Conservation (phyloP, 1,284 basidiomycete genomes). For the Apiotrichum sp. region DNA sequence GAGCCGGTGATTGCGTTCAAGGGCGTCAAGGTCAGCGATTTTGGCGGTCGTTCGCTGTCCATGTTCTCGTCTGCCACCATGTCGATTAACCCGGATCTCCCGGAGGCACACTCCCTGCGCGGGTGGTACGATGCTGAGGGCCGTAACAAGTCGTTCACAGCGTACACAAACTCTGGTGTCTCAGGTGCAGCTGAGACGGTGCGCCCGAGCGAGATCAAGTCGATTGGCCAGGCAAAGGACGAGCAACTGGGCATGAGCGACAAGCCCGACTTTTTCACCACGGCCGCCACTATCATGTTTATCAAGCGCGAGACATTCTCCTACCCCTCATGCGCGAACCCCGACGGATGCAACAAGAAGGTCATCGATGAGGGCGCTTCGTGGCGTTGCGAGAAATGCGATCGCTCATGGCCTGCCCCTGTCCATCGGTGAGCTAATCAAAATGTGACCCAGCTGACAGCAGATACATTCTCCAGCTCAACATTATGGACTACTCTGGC, state of each 20-base stretch:
- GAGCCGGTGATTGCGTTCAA: conserved; percentile 83
- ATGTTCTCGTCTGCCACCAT: conserved; percentile 64
- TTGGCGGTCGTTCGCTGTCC: conserved; percentile 80
- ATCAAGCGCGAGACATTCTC: conserved; percentile 79
- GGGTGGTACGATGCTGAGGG: conserved; percentile 83
- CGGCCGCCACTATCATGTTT: conserved; percentile 79
- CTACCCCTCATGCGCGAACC: conserved; percentile 81
- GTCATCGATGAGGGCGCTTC: conserved; percentile 62
- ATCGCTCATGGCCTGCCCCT: conserved; percentile 64
- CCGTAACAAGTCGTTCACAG: conserved; percentile 58
- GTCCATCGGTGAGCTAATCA: conserved; percentile 64
- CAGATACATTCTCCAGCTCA: conserved; percentile 85
- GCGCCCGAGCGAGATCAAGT: conserved; percentile 64
- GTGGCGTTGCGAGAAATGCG: conserved; percentile 95
- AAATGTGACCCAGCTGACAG: not conserved
- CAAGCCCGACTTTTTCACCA: conserved; percentile 74
- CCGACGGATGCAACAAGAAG: conserved; percentile 82
- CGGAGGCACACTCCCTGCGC: conserved; percentile 74
- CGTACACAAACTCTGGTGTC: conserved; percentile 55
- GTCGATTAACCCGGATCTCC: conserved; percentile 79
- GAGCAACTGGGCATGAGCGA: conserved; percentile 70
- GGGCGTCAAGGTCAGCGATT: conserved; percentile 91
- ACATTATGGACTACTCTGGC: conserved; percentile 80
- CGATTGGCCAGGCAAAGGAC: conserved; percentile 76
- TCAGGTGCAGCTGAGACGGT: conserved; percentile 41